These are phyloP conservation scores for Alternaria rosae DNA, from an alignment of 2,329 filamentous ascomycete genomes.

Conservation along the genomic window DNA sequence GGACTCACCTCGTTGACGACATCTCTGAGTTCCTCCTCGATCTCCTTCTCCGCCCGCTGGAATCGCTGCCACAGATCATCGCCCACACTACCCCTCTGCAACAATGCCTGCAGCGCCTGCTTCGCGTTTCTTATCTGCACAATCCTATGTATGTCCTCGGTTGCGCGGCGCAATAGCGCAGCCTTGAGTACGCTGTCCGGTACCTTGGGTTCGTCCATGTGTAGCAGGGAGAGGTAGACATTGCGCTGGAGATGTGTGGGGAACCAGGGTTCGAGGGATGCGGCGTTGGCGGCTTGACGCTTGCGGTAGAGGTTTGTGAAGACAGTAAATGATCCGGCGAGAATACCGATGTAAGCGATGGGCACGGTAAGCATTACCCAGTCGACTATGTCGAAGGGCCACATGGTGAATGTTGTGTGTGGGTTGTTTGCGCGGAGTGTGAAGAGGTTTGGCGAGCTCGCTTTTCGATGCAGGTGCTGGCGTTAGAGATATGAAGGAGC, in stretches of 20 bases:
- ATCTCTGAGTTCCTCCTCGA: conserved; percentile 93
- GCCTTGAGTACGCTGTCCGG: conserved; percentile 88
- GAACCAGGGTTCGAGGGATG: conserved; percentile 94
- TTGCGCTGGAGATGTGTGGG: conserved; percentile 88
- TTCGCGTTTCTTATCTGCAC: conserved; percentile 89
- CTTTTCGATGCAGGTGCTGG: background rate
- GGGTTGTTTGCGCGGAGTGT: background rate
- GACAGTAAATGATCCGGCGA: conserved; percentile 85
- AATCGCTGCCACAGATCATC: conserved; percentile 97
- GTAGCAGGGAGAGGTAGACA: conserved; percentile 90
- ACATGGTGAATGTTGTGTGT: conserved; percentile 32
- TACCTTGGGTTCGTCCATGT: conserved; percentile 74
- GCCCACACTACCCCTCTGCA: conserved; percentile 91
- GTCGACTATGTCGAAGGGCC: conserved; percentile 63
- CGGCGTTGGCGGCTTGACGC: conserved; percentile 80
- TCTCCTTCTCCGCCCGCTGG: conserved; percentile 91
- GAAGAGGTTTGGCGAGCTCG: background rate
- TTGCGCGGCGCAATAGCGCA: conserved; percentile 84
- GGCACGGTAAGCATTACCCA: conserved; percentile 88
- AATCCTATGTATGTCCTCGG: conserved; percentile 91
- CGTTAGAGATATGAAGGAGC: conserved; percentile 20
- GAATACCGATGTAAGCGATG: conserved; percentile 86
- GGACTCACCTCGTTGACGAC: conserved; percentile 83
- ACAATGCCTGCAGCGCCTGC: conserved; percentile 79
- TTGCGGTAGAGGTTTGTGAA: conserved; percentile 95